phyloP scores from a whole-genome alignment of 2,329 filamentous ascomycete species.

The Trichoderma polysporum region DNA sequence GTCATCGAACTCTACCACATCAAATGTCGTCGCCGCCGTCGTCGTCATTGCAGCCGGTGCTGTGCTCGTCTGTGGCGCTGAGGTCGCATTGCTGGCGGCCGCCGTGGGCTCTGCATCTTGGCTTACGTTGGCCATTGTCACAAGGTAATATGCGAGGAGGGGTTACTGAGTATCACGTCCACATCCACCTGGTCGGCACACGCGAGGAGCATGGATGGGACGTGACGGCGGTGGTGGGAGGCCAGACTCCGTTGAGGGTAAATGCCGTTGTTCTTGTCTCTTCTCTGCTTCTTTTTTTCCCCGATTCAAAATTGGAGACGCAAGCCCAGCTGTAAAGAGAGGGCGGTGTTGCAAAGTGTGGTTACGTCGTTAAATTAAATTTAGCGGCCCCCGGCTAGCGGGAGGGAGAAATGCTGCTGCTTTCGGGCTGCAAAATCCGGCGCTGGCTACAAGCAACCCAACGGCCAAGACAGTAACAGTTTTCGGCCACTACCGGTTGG shows the following conservation, averaged over 20 bases:
- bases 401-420: background rate
- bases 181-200: conserved; percentile 28
- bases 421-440: conserved; percentile 25
- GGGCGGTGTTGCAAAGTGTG: conserved; percentile 19
- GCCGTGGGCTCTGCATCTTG: conserved; percentile 30
- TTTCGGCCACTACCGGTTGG: background rate
- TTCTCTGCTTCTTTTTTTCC: background rate
- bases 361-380: conserved; percentile 22
- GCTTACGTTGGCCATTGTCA: conserved; percentile 27
- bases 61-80: conserved; percentile 25
- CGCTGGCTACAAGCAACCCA: background rate
- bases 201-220: conserved; percentile 26
- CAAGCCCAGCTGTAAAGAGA: background rate
- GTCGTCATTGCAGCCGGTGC: conserved; percentile 29
- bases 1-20: conserved; percentile 59
- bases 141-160: conserved; percentile 18
- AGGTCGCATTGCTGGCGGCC: conserved; percentile 22
- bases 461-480: background rate
- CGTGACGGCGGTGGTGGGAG: conserved; percentile 23
- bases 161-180: conserved; percentile 25
- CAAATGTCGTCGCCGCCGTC: conserved; percentile 27
- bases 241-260: background rate
- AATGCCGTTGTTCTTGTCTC: background rate
- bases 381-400: conserved; percentile 14
- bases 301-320: conserved; percentile 7